Percentiles rank a stretch among this genome's conserved stretches.
These are phyloP conservation scores for Blepharisma undulans DNA, from an alignment of 169 alveolate genomes.

Conservation along the genomic window DNA sequence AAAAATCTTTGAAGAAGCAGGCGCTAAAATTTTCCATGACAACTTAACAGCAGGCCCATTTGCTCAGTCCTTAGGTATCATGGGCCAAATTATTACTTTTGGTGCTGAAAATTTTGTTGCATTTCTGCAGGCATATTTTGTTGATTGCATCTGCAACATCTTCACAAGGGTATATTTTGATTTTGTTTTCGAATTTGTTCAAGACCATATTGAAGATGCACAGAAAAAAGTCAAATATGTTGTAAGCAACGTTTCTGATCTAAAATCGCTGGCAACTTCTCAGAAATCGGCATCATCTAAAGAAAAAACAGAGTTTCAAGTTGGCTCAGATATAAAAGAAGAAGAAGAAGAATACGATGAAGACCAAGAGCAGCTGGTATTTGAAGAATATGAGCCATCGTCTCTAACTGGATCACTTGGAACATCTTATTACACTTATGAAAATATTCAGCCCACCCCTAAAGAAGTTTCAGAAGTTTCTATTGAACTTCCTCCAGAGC, in stretches of 20 bases:
- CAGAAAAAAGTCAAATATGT: constrained; percentile 18
- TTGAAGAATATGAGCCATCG: constrained; percentile 50
- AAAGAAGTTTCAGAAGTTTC: not conserved
- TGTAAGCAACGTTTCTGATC: constrained; percentile 14
- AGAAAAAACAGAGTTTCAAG: not conserved
- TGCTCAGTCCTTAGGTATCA: constrained; percentile 42
- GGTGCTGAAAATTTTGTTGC: constrained; percentile 79
- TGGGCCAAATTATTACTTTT: constrained; percentile 65
- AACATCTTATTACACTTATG: not conserved
- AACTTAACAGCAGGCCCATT: constrained; percentile 60
- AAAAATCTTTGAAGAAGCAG: constrained; percentile 55
- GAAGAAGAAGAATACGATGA: constrained; percentile 45
- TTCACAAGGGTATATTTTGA: constrained; percentile 70
- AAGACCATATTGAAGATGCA: constrained; percentile 54
- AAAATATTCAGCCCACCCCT: not conserved
- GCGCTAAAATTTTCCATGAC: constrained; percentile 55
- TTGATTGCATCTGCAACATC: constrained; percentile 59
- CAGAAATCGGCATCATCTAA: not conserved
- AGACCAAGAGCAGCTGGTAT: constrained; percentile 43
- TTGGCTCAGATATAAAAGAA: constrained; percentile 21
- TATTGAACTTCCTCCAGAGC: constrained; percentile 40
- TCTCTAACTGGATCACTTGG: constrained; percentile 20
- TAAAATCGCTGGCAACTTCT: not conserved
- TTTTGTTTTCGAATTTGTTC: constrained; percentile 42
- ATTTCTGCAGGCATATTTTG: constrained; percentile 63